A percentile compares a stretch with the other conserved stretches of the same genome.
These are phyloP conservation scores for Phytophthora cryptogea DNA, from an alignment of 352 stramenopile species.

Conservation along the genomic window DNA sequence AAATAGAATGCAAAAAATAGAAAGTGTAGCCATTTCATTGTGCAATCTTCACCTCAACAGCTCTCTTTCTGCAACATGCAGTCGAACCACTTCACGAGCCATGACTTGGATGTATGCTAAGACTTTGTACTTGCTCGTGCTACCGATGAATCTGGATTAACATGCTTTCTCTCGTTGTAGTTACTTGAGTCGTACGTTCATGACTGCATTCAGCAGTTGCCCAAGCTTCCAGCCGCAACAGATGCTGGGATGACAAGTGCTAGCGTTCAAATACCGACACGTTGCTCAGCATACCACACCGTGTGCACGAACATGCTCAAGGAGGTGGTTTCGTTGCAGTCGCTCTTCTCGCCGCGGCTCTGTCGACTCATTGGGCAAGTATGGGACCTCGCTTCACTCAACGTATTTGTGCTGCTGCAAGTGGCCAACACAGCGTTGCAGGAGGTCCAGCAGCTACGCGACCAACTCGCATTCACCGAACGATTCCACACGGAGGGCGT, in stretches of 20 bases:
- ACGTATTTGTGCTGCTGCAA: constrained; percentile 67
- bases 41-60: not conserved
- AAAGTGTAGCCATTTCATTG: constrained; percentile 25
- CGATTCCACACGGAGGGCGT: constrained; percentile 38
- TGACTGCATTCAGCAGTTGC: constrained; percentile 56
- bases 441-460: constrained; percentile 37
- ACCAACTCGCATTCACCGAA: constrained; percentile 36
- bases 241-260: constrained; percentile 12
- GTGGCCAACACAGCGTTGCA: constrained; percentile 43
- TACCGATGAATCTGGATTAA: not conserved
- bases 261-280: constrained; percentile 39
- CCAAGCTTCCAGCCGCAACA: constrained; percentile 32
- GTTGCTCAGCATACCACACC: constrained; percentile 53
- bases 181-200: constrained; percentile 64
- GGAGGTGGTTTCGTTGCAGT: constrained; percentile 45
- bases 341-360: constrained; percentile 51
- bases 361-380: constrained; percentile 55
- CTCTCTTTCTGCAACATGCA: constrained; percentile 23
- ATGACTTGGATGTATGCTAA: constrained; percentile 46
- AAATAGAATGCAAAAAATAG: constrained; percentile 36
- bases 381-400: constrained; percentile 69
- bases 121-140: not conserved
- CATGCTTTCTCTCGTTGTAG: constrained; percentile 15
- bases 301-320: constrained; percentile 61
- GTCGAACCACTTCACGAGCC: constrained; percentile 46